These are phyloP conservation scores for Quercus tomentella DNA, from an alignment of 331 rosid species.

Conservation along the genomic window DNA sequence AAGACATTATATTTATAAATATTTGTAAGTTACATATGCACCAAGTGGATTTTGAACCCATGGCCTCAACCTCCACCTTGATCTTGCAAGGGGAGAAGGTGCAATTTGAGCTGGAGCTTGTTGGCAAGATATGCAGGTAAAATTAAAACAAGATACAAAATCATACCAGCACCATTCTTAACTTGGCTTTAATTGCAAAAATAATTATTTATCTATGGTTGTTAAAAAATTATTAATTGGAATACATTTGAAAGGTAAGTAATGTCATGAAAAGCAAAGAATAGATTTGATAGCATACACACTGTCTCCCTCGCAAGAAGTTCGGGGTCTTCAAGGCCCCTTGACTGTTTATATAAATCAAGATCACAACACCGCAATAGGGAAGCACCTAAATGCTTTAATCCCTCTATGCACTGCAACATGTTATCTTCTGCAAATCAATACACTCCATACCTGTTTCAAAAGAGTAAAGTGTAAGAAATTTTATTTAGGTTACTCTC, in stretches of 20 bases:
- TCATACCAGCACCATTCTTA: background rate
- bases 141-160: background rate
- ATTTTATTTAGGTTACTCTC: slow-evolving; percentile 10
- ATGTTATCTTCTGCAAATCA: slow-evolving; percentile 79
- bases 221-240: background rate
- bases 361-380: slow-evolving; percentile 74
- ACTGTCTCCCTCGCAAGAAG: slow-evolving; percentile 93
- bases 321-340: slow-evolving; percentile 94
- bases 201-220: background rate
- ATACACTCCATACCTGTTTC: slow-evolving; percentile 84
- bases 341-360: slow-evolving; percentile 67
- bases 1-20: background rate
- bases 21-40: too few relatives aligned
- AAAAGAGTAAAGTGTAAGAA: slow-evolving; percentile 19
- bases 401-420: slow-evolving; percentile 88
- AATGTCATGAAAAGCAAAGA: background rate
- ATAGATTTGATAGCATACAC: slow-evolving; percentile 48
- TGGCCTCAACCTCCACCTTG: too few relatives aligned
- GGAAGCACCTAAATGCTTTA: slow-evolving; percentile 63
- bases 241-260: background rate
- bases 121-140: background rate
- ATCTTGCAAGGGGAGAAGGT: too few relatives aligned
- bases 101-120: too few relatives aligned
- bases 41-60: too few relatives aligned
- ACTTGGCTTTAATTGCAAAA: background rate